Base-by-base conservation (phyloP, 768 basidiomycete species). In the Holtermanniella nyarrowii region DNA sequence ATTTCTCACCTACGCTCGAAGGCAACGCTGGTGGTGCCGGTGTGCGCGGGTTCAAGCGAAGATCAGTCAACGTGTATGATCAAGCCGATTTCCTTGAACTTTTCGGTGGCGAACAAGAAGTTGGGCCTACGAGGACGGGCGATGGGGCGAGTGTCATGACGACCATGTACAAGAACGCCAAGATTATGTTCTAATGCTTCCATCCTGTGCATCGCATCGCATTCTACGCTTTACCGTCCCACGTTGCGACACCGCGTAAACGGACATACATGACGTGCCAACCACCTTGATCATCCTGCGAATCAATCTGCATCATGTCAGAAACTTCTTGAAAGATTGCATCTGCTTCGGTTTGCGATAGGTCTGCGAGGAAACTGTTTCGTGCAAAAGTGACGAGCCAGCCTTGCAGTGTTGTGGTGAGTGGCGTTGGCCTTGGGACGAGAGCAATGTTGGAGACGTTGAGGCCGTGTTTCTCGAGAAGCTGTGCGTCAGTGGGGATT, bases 131-230 rank as follows among this genome's bases (percentile, higher is more conserved):
- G 20, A 77, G 76, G 42, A 72, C 89, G 49, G 76, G 74, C 55
- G 90, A 80, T 67, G 88, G 90, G 46, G 86, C 86, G 72, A 91
- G 90, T 68, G 87, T 90, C 5, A 77, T 95, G 77, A 64, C 90
- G 50, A 82, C 84, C 60, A 90, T 84, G 70, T 96, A 95, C 70
- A 80, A 84, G 72, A 95, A 95, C 74, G 90, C 90, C 55, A 89
- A 90, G 71, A 83, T 95, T 66, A 75, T 93, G 64, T 93, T 93
- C 61, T 93, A 60, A 55, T n/a, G n/a, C n/a, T n/a, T n/a, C n/a
- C n/a, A n/a, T n/a, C n/a, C n/a, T n/a, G n/a, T n/a, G n/a, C n/a
- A n/a, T n/a, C n/a, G n/a, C n/a, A n/a, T n/a, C n/a, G n/a, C n/a
- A n/a, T n/a, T n/a, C n/a, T n/a, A n/a, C n/a, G n/a, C n/a, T n/a